Evolutionary conservation across 2,329 filamentous ascomycete genomes (phyloP).

Genomic region (Macrophomina tecta): DNA sequence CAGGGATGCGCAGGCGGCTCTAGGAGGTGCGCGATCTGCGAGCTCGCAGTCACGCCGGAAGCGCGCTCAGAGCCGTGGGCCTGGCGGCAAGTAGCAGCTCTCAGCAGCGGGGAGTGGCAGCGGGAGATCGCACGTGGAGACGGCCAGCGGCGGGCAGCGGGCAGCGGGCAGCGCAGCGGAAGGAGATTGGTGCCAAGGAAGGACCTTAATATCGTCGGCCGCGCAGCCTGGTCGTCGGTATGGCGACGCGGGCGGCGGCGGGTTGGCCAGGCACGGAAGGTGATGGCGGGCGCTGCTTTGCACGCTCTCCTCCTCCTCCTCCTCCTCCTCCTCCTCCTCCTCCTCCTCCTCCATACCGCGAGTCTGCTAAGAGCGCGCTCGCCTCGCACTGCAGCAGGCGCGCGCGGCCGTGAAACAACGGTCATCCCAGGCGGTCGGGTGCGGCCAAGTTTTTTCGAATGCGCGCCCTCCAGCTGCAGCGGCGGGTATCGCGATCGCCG

Average conservation of each 20-base stretch:
- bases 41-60: constrained; percentile 7
- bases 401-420: constrained; percentile 23
- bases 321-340: neutral
- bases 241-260: neutral
- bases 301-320: neutral
- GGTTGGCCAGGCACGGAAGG: constrained; percentile 6
- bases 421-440: constrained; percentile 21
- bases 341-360: neutral
- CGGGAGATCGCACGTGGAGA: constrained; percentile 25
- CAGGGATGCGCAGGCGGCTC: constrained; percentile 20
- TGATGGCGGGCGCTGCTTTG: neutral
- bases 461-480: neutral
- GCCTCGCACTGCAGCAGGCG: constrained; percentile 21
- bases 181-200: constrained; percentile 8
- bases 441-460: constrained; percentile 3
- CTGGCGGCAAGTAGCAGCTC: neutral
- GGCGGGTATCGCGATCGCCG: constrained; percentile 25
- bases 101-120: constrained; percentile 9
- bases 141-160: neutral
- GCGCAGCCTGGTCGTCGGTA: constrained; percentile 11
- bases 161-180: neutral
- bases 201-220: neutral
- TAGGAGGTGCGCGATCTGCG: constrained; percentile 22
- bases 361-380: neutral
- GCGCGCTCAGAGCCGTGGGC: neutral